Conservation (phyloP, 176 grass and related monocot species). For the Eleusine indica region DNA sequence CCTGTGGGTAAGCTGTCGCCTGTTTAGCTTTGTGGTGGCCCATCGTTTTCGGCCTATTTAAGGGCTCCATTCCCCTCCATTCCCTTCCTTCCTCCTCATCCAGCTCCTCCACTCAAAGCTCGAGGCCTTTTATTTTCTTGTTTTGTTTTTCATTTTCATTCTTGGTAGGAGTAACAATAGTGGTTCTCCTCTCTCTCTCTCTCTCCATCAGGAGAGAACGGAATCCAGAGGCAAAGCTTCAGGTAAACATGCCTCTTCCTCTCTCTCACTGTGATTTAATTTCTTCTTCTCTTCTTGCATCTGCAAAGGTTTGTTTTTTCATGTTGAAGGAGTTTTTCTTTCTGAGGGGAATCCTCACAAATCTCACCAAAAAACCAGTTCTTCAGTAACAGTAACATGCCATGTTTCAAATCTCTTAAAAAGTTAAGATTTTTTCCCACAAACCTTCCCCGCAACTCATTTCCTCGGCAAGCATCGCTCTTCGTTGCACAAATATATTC, state of each 20-base stretch:
- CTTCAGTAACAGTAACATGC: background rate
- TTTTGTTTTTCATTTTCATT: constrained; percentile 57
- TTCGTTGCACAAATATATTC: background rate
- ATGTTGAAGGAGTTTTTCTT: background rate
- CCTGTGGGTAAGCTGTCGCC: background rate
- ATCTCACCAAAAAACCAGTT: background rate
- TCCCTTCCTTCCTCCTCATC: constrained; percentile 51
- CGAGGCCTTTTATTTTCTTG: background rate
- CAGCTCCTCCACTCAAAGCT: constrained; percentile 39
- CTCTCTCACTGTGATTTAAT: background rate
- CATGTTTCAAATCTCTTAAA: background rate
- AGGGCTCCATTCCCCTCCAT: constrained; percentile 35
- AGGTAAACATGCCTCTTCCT: constrained; percentile 35
- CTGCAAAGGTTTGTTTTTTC: background rate
- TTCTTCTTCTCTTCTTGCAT: background rate
- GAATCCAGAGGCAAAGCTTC: constrained; percentile 54
- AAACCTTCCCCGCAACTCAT: background rate
- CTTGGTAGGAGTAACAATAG: constrained; percentile 56
- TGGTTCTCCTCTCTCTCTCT: constrained; percentile 5
- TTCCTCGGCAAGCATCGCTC: no score
- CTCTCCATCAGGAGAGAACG: constrained; percentile 17
- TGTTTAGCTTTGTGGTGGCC: constrained; percentile 37
- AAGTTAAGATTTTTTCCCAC: background rate
- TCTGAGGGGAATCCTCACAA: background rate
- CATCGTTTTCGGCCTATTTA: constrained; percentile 57